Evolutionary conservation across 2,329 filamentous ascomycete species (phyloP), one percentile per base, ranked within the genome.

Genomic region (Fusarium pilosicola): DNA sequence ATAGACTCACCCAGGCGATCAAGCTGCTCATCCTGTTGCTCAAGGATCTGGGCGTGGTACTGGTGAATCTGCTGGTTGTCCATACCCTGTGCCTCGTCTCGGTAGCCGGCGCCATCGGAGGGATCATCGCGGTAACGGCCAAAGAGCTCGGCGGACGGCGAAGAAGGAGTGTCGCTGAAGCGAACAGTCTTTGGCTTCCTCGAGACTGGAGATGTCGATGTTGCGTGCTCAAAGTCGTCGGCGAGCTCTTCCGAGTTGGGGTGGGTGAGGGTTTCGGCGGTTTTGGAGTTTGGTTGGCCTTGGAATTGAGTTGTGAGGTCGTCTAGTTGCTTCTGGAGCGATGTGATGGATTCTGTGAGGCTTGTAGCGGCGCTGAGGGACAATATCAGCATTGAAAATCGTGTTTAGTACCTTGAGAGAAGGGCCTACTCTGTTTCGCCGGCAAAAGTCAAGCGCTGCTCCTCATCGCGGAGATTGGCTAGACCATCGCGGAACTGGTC

Each of bases 11-110:
- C 94, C 8, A 99, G 86, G 15, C 89, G 87, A 81, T 98, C 96
- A n/a, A 99, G 88, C 81, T 97, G 95, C 74, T 94, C 93, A 80
- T 99, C 96, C 83, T 99, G 96, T 71, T 98, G 92, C n/a, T 88
- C 88, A 42, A 99, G 86, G 32, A 97, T 91, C 71, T 91, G 90
- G 63, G 88, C 86, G 84, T 99, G 96, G 82, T 97, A 95, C 28
- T 88, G 87, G 83, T 98, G 93, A 73, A 98, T 92, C 83, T 98
- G 94, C 81, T 92, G 87, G 82, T 98, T 98, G 80, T 88, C 87
- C 79, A 97, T 86, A 15, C 84, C 81, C 11, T 83, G 83, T 20
- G 91, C 87, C 74, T 93, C 84, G 59, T 91, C 89, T 42, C 85
- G 85, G 82, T 92, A 91, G 32, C 89, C 89, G 62, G 88, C 81